phyloP scores from a whole-genome alignment of 495 filamentous ascomycete species.

The Penicillium flavigenum region DNA sequence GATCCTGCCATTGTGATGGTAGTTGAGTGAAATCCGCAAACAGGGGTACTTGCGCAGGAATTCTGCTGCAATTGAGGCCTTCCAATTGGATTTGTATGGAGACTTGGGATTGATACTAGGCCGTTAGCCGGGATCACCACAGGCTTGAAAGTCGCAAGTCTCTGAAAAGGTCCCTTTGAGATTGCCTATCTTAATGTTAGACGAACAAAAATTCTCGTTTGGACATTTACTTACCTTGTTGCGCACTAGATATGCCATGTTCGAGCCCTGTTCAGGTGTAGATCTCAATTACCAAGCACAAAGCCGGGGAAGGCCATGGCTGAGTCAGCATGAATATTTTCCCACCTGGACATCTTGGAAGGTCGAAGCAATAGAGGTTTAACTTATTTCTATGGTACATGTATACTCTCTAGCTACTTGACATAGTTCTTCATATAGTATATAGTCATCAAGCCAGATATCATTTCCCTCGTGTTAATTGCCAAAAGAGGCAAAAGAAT shows the following conservation, averaged over 20 bases:
- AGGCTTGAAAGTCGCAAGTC: neutral
- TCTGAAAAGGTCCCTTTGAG: neutral
- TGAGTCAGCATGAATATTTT: neutral
- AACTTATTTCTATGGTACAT: neutral
- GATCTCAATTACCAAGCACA: neutral
- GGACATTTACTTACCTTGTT: neutral
- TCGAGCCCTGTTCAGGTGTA: neutral
- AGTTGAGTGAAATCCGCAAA: conserved; percentile 12
- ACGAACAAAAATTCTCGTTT: neutral
- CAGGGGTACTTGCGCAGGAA: neutral
- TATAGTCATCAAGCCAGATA: neutral
- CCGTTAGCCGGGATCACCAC: conserved; percentile 2
- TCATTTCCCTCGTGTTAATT: neutral
- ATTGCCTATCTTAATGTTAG: neutral
- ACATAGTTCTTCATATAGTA: neutral
- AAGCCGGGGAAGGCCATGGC: neutral
- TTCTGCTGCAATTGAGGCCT: conserved; percentile 1
- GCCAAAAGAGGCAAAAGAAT: conserved; percentile 19
- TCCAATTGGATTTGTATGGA: neutral
- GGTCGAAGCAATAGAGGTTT: neutral
- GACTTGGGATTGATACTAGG: neutral
- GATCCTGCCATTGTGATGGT: conserved; percentile 6
- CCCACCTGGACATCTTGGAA: neutral
- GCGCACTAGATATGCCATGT: neutral
- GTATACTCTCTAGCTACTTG: neutral